Conservation (phyloP, 345 rosid genomes). For the Euphorbia lathyris region DNA sequence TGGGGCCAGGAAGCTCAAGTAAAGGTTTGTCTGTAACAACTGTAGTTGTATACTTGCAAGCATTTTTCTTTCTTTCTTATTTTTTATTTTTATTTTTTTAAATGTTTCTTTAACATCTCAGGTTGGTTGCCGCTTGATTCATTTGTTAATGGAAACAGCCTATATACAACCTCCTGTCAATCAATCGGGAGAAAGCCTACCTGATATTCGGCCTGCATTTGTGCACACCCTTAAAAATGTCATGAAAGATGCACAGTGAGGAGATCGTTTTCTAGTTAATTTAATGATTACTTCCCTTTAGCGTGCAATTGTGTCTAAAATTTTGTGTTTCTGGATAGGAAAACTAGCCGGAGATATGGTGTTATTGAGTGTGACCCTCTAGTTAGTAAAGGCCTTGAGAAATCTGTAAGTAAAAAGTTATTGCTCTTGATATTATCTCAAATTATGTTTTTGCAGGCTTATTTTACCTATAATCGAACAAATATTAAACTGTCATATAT, state of each 20-base stretch:
- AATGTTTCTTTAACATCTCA: constrained; percentile 36
- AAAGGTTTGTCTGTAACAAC: constrained; percentile 51
- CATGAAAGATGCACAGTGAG: constrained; percentile 63
- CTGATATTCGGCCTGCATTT: constrained; percentile 94
- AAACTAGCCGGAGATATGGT: constrained; percentile 75
- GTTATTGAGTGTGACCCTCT: constrained; percentile 91
- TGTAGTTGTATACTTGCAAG: constrained; percentile 12
- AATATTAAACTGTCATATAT: constrained; percentile 16
- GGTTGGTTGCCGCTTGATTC: constrained; percentile 90
- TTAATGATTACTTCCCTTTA: constrained; percentile 12
- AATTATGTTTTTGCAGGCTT: constrained; percentile 13
- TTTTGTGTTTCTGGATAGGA: constrained; percentile 44
- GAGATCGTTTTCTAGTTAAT: constrained; percentile 20
- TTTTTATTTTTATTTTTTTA: constrained; percentile 6
- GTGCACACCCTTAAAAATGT: constrained; percentile 56
- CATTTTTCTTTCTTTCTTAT: constrained; percentile 4
- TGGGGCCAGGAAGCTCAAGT: constrained; percentile 95
- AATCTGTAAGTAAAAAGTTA: constrained; percentile 55
- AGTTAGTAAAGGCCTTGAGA: constrained; percentile 79
- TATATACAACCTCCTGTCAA: constrained; percentile 82
- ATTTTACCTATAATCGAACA: background rate
- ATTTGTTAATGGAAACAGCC: constrained; percentile 78
- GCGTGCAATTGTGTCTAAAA: background rate
- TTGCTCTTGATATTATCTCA: background rate
- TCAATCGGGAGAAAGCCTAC: constrained; percentile 70